Evolutionary conservation across 129 eudicot species (phyloP).

Genomic region (Pseudognaphalium luteoalbum): DNA sequence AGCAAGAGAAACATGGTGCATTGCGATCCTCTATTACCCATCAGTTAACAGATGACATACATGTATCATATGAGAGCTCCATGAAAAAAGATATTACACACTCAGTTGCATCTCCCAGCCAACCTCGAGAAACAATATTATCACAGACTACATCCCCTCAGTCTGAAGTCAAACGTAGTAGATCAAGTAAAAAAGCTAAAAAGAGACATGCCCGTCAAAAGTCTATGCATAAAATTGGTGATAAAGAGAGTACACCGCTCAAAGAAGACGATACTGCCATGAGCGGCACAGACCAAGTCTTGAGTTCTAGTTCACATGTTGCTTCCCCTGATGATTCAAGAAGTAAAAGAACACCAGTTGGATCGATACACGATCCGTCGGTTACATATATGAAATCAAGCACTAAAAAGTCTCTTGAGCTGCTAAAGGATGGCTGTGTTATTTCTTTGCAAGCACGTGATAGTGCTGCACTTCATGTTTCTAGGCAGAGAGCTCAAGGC

Average conservation of each 20-base stretch:
- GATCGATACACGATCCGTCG: slow-evolving; percentile 50
- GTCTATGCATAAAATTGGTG: slow-evolving; percentile 66
- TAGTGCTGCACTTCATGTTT: slow-evolving; percentile 62
- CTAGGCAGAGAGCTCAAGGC: slow-evolving; percentile 91
- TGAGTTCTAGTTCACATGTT: slow-evolving; percentile 83
- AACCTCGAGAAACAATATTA: slow-evolving; percentile 55
- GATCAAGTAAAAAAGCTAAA: slow-evolving; percentile 94
- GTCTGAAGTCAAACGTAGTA: slow-evolving; percentile 79
- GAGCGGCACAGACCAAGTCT: slow-evolving; percentile 84
- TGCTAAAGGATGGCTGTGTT: slow-evolving; percentile 82
- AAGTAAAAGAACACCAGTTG: slow-evolving; percentile 63
- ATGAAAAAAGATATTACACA: slow-evolving; percentile 39
- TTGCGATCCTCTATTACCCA: slow-evolving; percentile 49
- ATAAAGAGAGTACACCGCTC: slow-evolving; percentile 53
- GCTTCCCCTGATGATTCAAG: slow-evolving; percentile 87
- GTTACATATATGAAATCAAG: slow-evolving; percentile 48
- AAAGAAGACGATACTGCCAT: slow-evolving; percentile 83
- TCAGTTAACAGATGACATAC: slow-evolving; percentile 45
- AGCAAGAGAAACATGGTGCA: slow-evolving; percentile 44
- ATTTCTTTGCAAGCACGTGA: slow-evolving; percentile 79
- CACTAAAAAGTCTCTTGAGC: slow-evolving; percentile 52
- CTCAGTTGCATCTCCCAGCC: slow-evolving; percentile 59
- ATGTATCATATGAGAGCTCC: slow-evolving; percentile 48
- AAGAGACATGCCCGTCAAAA: slow-evolving; percentile 85
- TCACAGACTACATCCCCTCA: slow-evolving; percentile 54